These are phyloP conservation scores for Hirsutella rhossiliensis DNA, from an alignment of 2,329 filamentous ascomycete species.

Conservation along the genomic window DNA sequence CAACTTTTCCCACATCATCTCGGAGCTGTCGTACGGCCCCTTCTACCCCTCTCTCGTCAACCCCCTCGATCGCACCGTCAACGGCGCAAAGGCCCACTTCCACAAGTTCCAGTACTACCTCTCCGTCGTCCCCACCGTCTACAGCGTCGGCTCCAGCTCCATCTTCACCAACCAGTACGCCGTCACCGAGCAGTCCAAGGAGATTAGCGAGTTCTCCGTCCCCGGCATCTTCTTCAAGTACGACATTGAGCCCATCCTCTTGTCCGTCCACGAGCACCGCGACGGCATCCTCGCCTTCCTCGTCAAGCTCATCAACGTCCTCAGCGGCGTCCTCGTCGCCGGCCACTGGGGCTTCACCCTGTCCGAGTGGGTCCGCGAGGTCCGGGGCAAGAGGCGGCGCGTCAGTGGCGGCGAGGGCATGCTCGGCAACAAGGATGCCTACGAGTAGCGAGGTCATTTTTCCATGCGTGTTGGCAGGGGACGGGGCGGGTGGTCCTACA, in stretches of 20 bases:
- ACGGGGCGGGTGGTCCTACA: background rate
- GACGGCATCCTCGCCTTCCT: constrained; percentile 62
- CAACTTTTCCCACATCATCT: constrained; percentile 96
- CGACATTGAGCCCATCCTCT: constrained; percentile 89
- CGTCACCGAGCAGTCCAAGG: constrained; percentile 75
- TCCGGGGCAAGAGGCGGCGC: constrained; percentile 36
- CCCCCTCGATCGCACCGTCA: constrained; percentile 84
- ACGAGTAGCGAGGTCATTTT: constrained; percentile 9
- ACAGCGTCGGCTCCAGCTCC: constrained; percentile 55
- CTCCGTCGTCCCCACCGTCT: constrained; percentile 87
- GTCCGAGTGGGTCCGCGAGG: constrained; percentile 57
- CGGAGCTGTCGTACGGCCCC: constrained; percentile 91
- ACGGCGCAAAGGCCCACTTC: constrained; percentile 64
- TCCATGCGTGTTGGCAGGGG: background rate
- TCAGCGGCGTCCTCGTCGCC: constrained; percentile 82
- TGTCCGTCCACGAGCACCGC: constrained; percentile 74
- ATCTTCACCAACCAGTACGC: constrained; percentile 97
- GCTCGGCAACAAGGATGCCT: constrained; percentile 33
- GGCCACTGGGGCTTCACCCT: constrained; percentile 90
- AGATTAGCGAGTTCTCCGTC: constrained; percentile 55
- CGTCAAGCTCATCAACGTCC: constrained; percentile 78
- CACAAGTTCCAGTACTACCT: constrained; percentile 98
- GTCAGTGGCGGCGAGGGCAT: constrained; percentile 34
- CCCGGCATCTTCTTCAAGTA: constrained; percentile 98
- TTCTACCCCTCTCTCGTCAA: constrained; percentile 91